phyloP scores from a whole-genome alignment of 331 rosid genomes.

The Quercus lobata region DNA sequence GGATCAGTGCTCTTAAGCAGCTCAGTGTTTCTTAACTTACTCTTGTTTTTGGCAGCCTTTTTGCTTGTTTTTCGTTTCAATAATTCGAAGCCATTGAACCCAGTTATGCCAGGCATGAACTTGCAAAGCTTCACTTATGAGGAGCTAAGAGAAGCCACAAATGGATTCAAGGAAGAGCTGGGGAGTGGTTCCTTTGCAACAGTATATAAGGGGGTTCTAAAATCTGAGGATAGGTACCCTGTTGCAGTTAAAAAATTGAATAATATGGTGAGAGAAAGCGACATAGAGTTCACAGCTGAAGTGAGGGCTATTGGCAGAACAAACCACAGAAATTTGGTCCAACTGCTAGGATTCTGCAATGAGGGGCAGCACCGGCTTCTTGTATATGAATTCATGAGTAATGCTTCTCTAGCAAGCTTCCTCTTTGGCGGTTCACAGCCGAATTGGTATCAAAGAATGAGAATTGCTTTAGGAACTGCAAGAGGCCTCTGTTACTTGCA shows the following conservation, averaged over 20 bases:
- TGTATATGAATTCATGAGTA: conserved; percentile 23
- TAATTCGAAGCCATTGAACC: background rate
- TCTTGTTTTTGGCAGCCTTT: background rate
- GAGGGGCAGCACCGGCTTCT: conserved; percentile 13
- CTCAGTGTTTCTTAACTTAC: background rate
- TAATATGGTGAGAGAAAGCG: background rate
- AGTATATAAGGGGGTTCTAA: conserved; percentile 16
- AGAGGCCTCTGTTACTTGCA: conserved; percentile 23
- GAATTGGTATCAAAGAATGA: background rate
- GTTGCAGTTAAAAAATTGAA: conserved; percentile 16
- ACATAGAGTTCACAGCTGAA: conserved; percentile 16
- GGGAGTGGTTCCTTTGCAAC: background rate
- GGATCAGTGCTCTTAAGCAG: conserved; percentile 5
- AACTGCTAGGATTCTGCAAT: conserved; percentile 7
- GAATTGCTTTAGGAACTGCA: conserved; percentile 21
- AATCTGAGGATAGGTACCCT: background rate
- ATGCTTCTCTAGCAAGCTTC: background rate
- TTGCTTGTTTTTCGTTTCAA: background rate
- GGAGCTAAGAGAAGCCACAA: background rate
- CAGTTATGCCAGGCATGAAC: background rate
- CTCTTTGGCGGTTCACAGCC: background rate
- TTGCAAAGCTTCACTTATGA: background rate
- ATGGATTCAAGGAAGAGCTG: conserved; percentile 1
- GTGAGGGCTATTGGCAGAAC: conserved; percentile 16
- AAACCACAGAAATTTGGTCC: conserved; percentile 22